Evolutionary conservation across 495 filamentous ascomycete genomes (phyloP).

Genomic region (Jackrogersella multiformis): DNA sequence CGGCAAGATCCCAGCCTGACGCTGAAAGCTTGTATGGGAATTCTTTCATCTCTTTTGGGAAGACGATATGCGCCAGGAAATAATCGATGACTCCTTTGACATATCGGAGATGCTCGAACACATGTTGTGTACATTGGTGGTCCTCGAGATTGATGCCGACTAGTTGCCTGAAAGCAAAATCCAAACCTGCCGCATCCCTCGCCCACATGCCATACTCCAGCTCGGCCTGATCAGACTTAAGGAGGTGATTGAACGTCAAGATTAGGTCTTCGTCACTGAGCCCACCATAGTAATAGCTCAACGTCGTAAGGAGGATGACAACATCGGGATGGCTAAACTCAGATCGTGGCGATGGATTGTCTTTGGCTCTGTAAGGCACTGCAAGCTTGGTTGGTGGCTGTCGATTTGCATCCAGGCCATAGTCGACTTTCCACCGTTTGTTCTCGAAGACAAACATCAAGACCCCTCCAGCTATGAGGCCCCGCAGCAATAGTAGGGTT

Average conservation of each 20-base stretch:
- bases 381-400: conserved; percentile 62
- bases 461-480: conserved; percentile 67
- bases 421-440: conserved; percentile 75
- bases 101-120: conserved; percentile 65
- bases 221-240: conserved; percentile 63
- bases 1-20: conserved; percentile 75
- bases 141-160: conserved; percentile 70
- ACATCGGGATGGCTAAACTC: conserved; percentile 83
- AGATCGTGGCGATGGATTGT: conserved; percentile 66
- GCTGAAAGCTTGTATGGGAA: conserved; percentile 73
- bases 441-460: conserved; percentile 63
- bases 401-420: conserved; percentile 63
- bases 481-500: conserved; percentile 66
- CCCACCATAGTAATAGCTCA: conserved; percentile 75
- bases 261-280: conserved; percentile 64
- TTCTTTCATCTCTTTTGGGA: conserved; percentile 69
- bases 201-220: conserved; percentile 67
- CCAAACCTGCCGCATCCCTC: conserved; percentile 48
- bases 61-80: conserved; percentile 69
- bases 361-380: conserved; percentile 78
- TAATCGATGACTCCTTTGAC: conserved; percentile 67
- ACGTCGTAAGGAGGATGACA: conserved; percentile 70
- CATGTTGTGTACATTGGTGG: conserved; percentile 45
- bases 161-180: conserved; percentile 55
- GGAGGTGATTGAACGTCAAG: conserved; percentile 58